These are phyloP conservation scores for Anisodus tanguticus DNA, from an alignment of 257 asterid genomes.

Conservation along the genomic window DNA sequence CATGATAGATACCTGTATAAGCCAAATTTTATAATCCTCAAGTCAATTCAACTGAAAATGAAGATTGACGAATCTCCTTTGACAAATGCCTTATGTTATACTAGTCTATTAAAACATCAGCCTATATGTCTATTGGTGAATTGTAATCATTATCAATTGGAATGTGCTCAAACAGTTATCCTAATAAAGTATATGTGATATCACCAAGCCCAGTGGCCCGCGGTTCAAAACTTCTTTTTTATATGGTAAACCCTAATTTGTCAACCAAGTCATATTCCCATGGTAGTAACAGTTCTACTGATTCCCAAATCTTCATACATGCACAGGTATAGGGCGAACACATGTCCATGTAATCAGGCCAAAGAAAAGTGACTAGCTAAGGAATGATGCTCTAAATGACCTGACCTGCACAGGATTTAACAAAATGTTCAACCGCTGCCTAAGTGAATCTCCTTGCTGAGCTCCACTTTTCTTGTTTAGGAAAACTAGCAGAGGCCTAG, in stretches of 20 bases:
- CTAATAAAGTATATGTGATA: background rate
- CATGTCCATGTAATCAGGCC: background rate
- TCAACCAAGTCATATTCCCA: background rate
- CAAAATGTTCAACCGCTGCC: slow-evolving; percentile 76
- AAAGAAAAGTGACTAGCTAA: slow-evolving; percentile 30
- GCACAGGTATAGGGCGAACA: background rate
- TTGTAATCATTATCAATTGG: background rate
- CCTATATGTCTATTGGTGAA: background rate
- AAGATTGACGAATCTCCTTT: background rate
- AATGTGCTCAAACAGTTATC: background rate
- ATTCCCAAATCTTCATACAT: slow-evolving; percentile 9
- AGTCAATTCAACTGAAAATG: slow-evolving; percentile 25
- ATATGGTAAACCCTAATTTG: slow-evolving; percentile 18
- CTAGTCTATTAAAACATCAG: background rate
- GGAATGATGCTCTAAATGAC: slow-evolving; percentile 26
- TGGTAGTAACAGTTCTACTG: background rate
- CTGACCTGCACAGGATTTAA: slow-evolving; percentile 95
- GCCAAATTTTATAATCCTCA: slow-evolving; percentile 11
- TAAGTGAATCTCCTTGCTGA: slow-evolving; percentile 83
- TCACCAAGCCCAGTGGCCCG: background rate
- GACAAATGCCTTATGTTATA: slow-evolving; percentile 4
- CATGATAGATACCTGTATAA: background rate
- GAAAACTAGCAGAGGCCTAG: slow-evolving; percentile 86
- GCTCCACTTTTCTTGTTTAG: slow-evolving; percentile 97
- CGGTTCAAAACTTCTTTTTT: background rate